phyloP scores from a whole-genome alignment of 257 asterid genomes.

The Lycium ferocissimum region DNA sequence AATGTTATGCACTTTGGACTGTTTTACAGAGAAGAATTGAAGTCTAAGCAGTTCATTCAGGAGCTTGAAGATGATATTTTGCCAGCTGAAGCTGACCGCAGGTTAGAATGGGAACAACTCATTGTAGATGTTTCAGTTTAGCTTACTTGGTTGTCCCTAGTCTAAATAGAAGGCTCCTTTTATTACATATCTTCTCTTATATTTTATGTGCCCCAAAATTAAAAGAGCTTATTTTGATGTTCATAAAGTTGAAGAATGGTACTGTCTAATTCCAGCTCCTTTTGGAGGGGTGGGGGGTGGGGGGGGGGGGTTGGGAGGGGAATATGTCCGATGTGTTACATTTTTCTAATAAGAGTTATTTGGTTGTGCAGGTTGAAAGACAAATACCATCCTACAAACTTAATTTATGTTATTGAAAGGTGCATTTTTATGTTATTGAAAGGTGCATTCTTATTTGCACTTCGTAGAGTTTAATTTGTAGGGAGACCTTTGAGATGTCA shows the following conservation, averaged over 20 bases:
- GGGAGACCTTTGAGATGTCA: background rate
- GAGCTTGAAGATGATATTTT: conserved; percentile 98
- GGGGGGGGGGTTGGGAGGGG: background rate
- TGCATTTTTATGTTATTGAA: conserved; percentile 64
- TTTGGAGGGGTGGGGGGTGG: background rate
- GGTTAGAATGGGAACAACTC: conserved; percentile 54
- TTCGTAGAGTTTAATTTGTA: background rate
- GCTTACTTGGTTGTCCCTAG: conserved; percentile 1
- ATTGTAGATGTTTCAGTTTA: conserved; percentile 34
- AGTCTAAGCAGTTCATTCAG: conserved; percentile 99
- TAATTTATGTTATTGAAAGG: conserved; percentile 85
- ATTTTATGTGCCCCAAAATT: conserved; percentile 15
- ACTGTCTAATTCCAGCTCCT: conserved; percentile 19
- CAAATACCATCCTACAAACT: conserved; percentile 92
- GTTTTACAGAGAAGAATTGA: conserved; percentile 87
- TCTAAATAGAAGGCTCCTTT: background rate
- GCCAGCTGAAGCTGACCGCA: conserved; percentile 97
- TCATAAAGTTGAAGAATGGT: conserved; percentile 97
- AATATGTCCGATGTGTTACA: background rate
- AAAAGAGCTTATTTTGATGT: conserved; percentile 74
- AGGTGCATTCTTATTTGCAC: conserved; percentile 50
- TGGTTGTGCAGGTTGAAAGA: conserved; percentile 78
- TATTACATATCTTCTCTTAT: background rate
- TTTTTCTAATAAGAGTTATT: conserved; percentile 33
- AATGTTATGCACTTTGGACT: background rate